Evolutionary conservation across 257 asterid species (phyloP), one percentile per base, ranked within the genome.

Genomic region (Ilex asprella): DNA sequence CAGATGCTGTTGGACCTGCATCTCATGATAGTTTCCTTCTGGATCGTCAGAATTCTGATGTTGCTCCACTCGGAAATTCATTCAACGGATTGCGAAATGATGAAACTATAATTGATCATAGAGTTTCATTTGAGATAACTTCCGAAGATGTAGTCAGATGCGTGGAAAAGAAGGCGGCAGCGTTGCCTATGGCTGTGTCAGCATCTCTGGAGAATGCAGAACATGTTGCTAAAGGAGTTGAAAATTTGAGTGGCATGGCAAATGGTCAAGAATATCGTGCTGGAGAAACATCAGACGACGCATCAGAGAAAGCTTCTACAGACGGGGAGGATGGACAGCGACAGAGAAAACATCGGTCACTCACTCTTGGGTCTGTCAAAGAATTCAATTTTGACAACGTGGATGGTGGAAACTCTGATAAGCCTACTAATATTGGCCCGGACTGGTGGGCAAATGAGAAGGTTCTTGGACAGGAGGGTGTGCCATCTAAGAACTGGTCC

Each of bases 61-160:
- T 66, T 47, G 60, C 78, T 59, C 80, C 79, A 7, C 77, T 76
- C 60, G 66, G 84, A 31, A 82, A 68, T 63, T 55, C 72, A 10
- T 35, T 54, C 30, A 75, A 63, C 58, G 62, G 74, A 39, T 56
- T 70, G 73, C 70, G 39, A 58, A 75, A 69, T 62, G 82, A 75
- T 46, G 85, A 63, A 54, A 57, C 73, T 2, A 72, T 67, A 47
- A 70, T 69, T 41, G 78, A 77, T 61, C 89, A 75, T 51, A 74
- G 94, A 75, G 95, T 92, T 69, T 92, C 99, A 10, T 89, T 89
- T 12, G 96, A 89, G 85, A 69, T 85, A 63, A 81, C 82, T 6
- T 86, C 77, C 0, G 95, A 82, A 69, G 87, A 88, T 52, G 75
- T 79, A 35, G 59, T 86, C 30, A 76, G 91, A 71, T 83, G 89